Base-by-base conservation (phyloP, 2,329 filamentous ascomycete species). In the Penicillium paneum region DNA sequence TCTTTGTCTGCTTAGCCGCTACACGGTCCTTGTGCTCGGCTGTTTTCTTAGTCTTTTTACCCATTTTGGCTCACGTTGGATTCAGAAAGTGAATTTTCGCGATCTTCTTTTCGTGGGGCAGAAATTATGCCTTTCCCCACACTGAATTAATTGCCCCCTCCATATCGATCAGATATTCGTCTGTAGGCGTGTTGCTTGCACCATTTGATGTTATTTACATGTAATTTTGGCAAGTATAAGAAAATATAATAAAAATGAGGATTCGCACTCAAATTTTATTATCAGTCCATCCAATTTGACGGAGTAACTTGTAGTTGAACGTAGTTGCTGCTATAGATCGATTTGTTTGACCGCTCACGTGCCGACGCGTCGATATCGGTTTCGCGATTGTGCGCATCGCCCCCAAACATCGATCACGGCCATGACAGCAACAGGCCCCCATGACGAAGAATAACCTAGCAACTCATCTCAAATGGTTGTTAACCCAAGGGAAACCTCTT, bases 1-100 rank as follows among this genome's bases (percentile, higher is more conserved):
- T 96, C 74, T 89, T 94, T 69, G 89, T 88, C 72, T 94, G 89
- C 76, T 96, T 96, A n/a, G 80, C 79, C 5, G 81, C 80, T 49
- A 79, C 78, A 51, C 81, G 80, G 49, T 79, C 80, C 61, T 83
- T 82, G 63, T 81, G 78, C 62, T 81, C 79, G 12, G 82, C 82
- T 5, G 73, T 76, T 74, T 79, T 85, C 65, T 81, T 83, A 63
- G 81, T 80, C 61, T 81, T 84, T 47, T 74, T 76, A 40, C 71
- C 80, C 81, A 83, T 78, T 41, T 52, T 66, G 47, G 43, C 34
- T 44, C 52, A 52, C 48, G 50, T 42, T 49, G 47, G 15, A 48
- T 34, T 31, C 46, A 31, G 38, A 49, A 36, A 19, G 5, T 40
- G 32, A 41, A 5, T 49, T 47, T 52, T 51, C 12, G 26, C 29